Conservation (phyloP, 805 yeast genomes). For the Candida pini region DNA sequence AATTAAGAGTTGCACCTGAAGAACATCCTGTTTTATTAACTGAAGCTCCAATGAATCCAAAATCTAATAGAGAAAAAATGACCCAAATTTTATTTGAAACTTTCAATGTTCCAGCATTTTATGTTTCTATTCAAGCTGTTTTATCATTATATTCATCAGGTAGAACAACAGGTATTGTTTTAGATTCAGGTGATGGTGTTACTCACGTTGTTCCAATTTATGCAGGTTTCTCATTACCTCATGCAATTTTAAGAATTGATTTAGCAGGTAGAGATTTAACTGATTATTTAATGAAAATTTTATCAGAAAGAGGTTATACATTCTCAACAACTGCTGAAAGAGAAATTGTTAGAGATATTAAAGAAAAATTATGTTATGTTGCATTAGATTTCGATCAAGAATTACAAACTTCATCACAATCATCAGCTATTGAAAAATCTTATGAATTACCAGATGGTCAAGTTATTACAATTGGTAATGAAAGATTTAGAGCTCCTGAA, state of each 20-base stretch:
- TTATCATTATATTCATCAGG: conserved; percentile 98
- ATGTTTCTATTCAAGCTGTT: conserved; percentile 98
- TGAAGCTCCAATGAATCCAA: conserved; percentile 99
- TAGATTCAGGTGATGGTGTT: conserved; percentile 99
- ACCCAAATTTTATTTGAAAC: conserved; percentile 99
- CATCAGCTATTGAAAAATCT: conserved; percentile 96
- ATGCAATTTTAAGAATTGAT: conserved; percentile 97
- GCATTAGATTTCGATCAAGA: conserved; percentile 99
- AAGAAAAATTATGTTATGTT: conserved; percentile 98
- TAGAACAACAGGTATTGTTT: conserved; percentile 99
- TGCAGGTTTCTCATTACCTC: conserved; percentile 99
- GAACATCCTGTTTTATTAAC: conserved; percentile 99
- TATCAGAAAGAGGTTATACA: conserved; percentile 97
- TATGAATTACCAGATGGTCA: conserved; percentile 99
- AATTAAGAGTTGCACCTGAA: conserved; percentile 99
- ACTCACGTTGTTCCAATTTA: conserved; percentile 99
- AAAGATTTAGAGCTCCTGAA: conserved; percentile 99
- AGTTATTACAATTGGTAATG: conserved; percentile 99
- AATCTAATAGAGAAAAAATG: conserved; percentile 99
- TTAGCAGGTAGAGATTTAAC: conserved; percentile 99
- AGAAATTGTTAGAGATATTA: conserved; percentile 91
- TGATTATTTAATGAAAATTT: conserved; percentile 97
- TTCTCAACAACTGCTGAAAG: conserved; percentile 99
- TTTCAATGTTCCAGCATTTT: conserved; percentile 98
- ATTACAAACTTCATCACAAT: conserved; percentile 98